Evolutionary conservation across 192 early-diverging fungal species (phyloP).

Genomic region (Dimargaris cristalligena): DNA sequence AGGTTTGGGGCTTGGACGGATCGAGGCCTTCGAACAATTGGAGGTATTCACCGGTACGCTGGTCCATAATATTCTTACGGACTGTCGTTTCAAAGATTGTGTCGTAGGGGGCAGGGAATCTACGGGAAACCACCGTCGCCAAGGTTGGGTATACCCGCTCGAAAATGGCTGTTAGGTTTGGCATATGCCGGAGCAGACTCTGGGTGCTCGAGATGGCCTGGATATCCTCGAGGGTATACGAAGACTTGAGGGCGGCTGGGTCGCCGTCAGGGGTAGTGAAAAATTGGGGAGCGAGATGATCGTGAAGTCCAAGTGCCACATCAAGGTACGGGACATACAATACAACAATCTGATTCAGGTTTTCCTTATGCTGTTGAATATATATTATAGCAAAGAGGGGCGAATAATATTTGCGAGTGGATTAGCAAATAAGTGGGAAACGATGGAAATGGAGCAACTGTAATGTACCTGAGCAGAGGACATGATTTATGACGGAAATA

Average conservation of each 20-base stretch:
- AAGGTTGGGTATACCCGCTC: neutral
- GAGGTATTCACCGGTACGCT: neutral
- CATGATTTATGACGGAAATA: too few relatives aligned
- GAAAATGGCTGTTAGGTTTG: neutral
- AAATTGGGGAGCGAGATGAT: neutral
- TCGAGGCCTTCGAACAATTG: neutral
- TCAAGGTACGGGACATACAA: conserved; percentile 3
- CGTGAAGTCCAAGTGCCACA: neutral
- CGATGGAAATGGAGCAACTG: too few relatives aligned
- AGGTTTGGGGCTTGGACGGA: neutral
- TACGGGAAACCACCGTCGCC: too few relatives aligned
- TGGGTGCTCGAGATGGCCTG: neutral
- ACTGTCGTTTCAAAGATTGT: neutral
- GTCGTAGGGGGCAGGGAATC: neutral
- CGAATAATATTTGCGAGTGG: too few relatives aligned
- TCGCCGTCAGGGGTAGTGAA: neutral
- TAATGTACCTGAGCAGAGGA: too few relatives aligned
- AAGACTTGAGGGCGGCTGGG: neutral
- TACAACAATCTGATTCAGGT: neutral
- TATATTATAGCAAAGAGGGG: too few relatives aligned
- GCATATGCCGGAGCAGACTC: neutral
- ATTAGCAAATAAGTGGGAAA: too few relatives aligned
- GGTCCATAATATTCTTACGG: neutral
- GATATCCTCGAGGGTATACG: neutral
- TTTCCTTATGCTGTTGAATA: too few relatives aligned